These are phyloP conservation scores for Suhomyces pyralidae DNA, from an alignment of 805 yeast genomes.

Conservation along the genomic window DNA sequence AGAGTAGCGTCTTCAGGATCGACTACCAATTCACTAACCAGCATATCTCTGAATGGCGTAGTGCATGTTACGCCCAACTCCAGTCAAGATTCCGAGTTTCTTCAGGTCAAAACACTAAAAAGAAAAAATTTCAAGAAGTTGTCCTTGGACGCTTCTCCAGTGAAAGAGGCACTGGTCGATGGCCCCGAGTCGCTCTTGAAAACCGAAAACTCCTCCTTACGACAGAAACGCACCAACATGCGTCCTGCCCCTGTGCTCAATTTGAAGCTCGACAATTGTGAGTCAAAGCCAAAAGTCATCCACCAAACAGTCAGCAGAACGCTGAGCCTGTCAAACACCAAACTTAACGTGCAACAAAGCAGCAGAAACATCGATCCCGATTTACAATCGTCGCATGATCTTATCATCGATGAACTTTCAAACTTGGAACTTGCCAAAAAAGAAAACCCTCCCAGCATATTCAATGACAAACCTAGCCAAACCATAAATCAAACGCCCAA, in stretches of 20 bases:
- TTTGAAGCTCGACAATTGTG: constrained; percentile 6
- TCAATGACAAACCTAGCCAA: neutral
- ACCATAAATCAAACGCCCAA: constrained; percentile 2
- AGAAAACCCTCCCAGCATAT: constrained; percentile 1
- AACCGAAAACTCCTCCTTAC: constrained; percentile 11
- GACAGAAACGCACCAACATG: constrained; percentile 18
- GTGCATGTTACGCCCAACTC: neutral
- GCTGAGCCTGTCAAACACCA: neutral
- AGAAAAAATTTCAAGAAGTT: constrained; percentile 41
- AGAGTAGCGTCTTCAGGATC: neutral
- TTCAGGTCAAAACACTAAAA: constrained; percentile 34
- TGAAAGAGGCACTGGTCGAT: constrained; percentile 5
- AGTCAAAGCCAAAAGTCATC: neutral
- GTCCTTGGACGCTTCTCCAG: constrained; percentile 18
- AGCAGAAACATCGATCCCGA: constrained; percentile 25
- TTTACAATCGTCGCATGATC: constrained; percentile 17
- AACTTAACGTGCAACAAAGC: constrained; percentile 13
- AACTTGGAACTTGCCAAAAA: constrained; percentile 12
- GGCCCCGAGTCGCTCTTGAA: neutral
- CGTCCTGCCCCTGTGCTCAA: constrained; percentile 33
- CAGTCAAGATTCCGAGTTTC: constrained; percentile 11
- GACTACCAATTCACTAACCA: too few relatives aligned
- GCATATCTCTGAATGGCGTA: neutral
- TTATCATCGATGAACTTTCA: constrained; percentile 26
- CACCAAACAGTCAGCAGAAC: constrained; percentile 2